A percentile compares a stretch with the other conserved stretches of the same genome.
Conservation (phyloP, 2,329 filamentous ascomycete genomes). For the Tolypocladium tundrense region DNA sequence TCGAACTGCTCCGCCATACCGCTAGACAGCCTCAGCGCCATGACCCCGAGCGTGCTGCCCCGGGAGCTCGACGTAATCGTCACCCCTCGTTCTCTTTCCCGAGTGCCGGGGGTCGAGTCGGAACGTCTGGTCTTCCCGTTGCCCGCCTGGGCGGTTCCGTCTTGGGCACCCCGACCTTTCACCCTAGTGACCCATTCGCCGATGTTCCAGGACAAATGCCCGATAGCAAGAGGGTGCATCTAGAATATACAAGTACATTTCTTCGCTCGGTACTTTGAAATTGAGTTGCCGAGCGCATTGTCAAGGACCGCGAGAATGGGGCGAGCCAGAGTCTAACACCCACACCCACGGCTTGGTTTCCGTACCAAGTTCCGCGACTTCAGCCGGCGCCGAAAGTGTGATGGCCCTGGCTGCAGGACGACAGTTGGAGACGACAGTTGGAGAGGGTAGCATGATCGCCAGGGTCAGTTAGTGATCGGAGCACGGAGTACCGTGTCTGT, state of each 20-base stretch:
- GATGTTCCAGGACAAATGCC: too few relatives aligned
- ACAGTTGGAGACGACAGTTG: not conserved
- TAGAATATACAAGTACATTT: not conserved
- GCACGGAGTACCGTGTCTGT: not conserved
- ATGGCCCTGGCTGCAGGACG: not conserved
- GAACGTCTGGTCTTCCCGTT: not conserved
- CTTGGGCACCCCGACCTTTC: too few relatives aligned
- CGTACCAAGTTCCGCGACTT: not conserved
- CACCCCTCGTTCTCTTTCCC: too few relatives aligned
- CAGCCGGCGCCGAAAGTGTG: not conserved
- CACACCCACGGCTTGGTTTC: not conserved
- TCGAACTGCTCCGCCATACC: not conserved
- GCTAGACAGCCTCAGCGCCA: not conserved
- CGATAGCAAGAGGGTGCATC: not conserved
- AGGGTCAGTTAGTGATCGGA: not conserved
- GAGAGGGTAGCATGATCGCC: slow-evolving; percentile 5
- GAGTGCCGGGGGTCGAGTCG: not conserved
- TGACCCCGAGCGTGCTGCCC: not conserved
- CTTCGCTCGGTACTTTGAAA: not conserved
- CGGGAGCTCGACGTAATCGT: not conserved
- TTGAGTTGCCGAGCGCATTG: not conserved
- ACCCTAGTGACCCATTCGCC: not conserved
- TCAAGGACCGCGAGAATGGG: not conserved
- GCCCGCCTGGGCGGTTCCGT: not conserved
- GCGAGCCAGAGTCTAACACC: not conserved